Conservation (phyloP, 257 asterid species). For the Solanum medicagineum region DNA sequence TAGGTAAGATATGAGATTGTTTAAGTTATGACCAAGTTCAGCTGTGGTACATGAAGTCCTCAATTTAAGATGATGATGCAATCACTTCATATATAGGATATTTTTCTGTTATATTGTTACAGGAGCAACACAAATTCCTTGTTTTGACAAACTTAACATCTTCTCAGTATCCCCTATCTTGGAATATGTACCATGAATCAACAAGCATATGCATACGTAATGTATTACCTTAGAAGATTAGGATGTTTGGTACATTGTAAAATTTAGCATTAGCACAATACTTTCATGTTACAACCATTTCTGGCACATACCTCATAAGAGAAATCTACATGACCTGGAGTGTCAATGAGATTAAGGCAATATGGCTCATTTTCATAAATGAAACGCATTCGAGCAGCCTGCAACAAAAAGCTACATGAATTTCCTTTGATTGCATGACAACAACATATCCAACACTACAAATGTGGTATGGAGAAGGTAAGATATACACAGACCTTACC, state of each 20-base stretch:
- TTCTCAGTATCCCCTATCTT: neutral
- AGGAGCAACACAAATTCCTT: neutral
- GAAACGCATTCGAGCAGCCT: slow-evolving; percentile 99
- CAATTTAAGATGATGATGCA: neutral
- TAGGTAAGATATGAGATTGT: neutral
- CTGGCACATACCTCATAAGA: slow-evolving; percentile 82
- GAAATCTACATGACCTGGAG: slow-evolving; percentile 99
- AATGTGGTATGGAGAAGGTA: neutral
- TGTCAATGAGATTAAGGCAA: slow-evolving; percentile 94
- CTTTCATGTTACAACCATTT: neutral
- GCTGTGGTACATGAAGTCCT: neutral
- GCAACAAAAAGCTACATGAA: slow-evolving; percentile 7
- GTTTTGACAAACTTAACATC: neutral
- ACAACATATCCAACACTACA: neutral
- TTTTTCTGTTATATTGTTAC: neutral
- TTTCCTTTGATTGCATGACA: neutral
- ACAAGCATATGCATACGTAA: neutral
- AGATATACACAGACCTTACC: neutral
- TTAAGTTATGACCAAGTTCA: neutral
- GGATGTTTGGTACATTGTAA: neutral
- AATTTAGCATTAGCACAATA: neutral
- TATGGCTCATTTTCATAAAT: slow-evolving; percentile 51
- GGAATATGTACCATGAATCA: neutral
- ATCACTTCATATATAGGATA: neutral
- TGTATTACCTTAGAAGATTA: neutral